Base-by-base conservation (phyloP, 495 filamentous ascomycete genomes). In the Paragyromitra xinjiangensis region DNA sequence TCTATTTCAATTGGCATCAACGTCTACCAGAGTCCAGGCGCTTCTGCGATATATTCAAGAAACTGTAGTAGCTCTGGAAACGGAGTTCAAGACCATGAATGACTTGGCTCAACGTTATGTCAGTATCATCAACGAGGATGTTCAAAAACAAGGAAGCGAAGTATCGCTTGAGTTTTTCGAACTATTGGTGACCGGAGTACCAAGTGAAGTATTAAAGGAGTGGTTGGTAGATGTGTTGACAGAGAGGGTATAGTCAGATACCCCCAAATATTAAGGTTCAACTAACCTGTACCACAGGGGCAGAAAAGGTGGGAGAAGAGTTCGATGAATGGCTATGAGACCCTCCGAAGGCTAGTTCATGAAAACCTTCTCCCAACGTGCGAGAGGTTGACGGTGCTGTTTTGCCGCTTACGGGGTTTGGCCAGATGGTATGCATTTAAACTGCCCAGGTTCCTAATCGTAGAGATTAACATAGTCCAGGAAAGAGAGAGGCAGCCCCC, bases 231-330 rank as follows among this genome's bases (percentile, higher is more conserved):
- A 98, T 84, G 91, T 92, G 76, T 84, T 99, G 37, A 89, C 89
- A 37, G 95, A 98, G 78, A 87, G 93, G 79, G 94, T 95, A 87
- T 73, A 87, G 80, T 14, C 56, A 42, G 26, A 75, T 37, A 45
- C n/a, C 48, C 44, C 29, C 68, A 62, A 40, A 53, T 40, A 34
- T 58, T 65, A 58, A 71, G 19, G 14, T 19, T 39, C 22, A 16
- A 67, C 72, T 85, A 67, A 84, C 61, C 42, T n/a, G 11, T 5
- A 69, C 24, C 22, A 73, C 71, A 97, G 93, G 94, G 94, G 3
- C 93, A 97, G 80, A 98, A 97, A 83, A 88, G 95, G 69, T 99
- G 95, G 95, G 94, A 98, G 63, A 94, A 95, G 81, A 91, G 93
- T 19, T 90, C 95, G 22, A 86, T 88, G 2, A 87, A 86, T 42